phyloP scores from a whole-genome alignment of 1,139 yeast genomes.

The Geotrichum histeridarum region DNA sequence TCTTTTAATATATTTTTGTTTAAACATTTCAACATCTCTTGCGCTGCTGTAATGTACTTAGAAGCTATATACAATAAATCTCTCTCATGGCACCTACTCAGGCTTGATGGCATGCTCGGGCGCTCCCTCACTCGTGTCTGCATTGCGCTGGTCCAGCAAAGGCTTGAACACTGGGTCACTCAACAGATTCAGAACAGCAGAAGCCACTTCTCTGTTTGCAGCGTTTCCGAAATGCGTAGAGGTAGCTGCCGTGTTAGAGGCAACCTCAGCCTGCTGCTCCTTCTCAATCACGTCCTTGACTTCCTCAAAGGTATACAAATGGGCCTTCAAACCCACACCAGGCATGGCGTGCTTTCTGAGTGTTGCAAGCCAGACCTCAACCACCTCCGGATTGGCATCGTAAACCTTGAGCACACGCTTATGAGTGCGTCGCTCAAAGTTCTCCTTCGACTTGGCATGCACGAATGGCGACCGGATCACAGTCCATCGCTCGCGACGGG shows the following conservation, averaged over 20 bases:
- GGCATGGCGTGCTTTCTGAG: conserved; percentile 70
- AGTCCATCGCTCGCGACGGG: conserved; percentile 84
- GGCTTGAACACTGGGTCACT: conserved; percentile 54
- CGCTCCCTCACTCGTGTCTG: conserved; percentile 21
- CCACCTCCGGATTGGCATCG: conserved; percentile 81
- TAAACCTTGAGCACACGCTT: conserved; percentile 67
- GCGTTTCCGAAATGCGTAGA: conserved; percentile 24
- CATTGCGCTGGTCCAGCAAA: conserved; percentile 23
- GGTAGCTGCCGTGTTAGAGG: conserved; percentile 14
- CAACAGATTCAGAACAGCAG: conserved; percentile 68
- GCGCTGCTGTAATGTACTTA: background rate
- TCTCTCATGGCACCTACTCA: conserved; percentile 7
- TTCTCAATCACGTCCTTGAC: conserved; percentile 39
- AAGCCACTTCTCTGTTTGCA: conserved; percentile 57
- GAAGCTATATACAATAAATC: no score
- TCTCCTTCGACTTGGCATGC: conserved; percentile 90
- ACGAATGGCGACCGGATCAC: conserved; percentile 92
- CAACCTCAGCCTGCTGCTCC: conserved; percentile 14
- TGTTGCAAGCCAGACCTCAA: conserved; percentile 78
- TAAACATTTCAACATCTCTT: background rate
- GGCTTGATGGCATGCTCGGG: conserved; percentile 23
- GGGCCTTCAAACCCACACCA: conserved; percentile 80
- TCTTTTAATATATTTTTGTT: background rate
- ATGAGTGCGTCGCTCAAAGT: conserved; percentile 83
- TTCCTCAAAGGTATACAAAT: conserved; percentile 57